A percentile compares a stretch with the other conserved stretches of the same genome.
Conservation (phyloP, 2,329 filamentous ascomycete species). For the Epichloe brachyelytri region DNA sequence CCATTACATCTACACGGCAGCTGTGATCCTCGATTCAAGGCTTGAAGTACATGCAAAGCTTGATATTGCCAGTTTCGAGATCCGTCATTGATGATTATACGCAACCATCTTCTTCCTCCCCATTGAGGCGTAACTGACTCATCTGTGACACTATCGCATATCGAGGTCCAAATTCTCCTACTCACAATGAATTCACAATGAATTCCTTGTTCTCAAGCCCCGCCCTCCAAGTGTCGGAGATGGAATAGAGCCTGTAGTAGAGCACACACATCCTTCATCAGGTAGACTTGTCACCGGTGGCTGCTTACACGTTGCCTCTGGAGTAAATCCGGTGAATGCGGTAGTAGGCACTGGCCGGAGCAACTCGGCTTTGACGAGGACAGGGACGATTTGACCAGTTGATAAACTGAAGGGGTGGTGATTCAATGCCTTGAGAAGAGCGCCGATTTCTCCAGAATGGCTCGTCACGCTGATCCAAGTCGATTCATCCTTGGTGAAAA, state of each 20-base stretch:
- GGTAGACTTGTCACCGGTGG: slow-evolving; percentile 31
- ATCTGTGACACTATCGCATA: too few species aligned
- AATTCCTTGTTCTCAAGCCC: background rate
- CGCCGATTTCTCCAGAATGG: slow-evolving; percentile 44
- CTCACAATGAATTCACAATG: too few species aligned
- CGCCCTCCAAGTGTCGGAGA: slow-evolving; percentile 1
- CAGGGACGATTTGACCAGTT: slow-evolving; percentile 58
- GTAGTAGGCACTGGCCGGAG: slow-evolving; percentile 17
- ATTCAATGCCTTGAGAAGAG: slow-evolving; percentile 40
- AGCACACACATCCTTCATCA: slow-evolving; percentile 29
- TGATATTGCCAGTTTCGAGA: too few species aligned
- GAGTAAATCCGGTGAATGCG: slow-evolving; percentile 21
- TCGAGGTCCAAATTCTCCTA: too few species aligned
- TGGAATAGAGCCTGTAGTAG: slow-evolving; percentile 6
- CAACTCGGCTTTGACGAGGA: slow-evolving; percentile 48
- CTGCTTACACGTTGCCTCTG: slow-evolving; percentile 29
- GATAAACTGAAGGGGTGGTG: slow-evolving; percentile 48
- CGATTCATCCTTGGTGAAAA: slow-evolving; percentile 38
- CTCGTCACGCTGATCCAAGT: slow-evolving; percentile 48
- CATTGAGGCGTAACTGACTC: too few species aligned
- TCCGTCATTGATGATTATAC: too few species aligned
- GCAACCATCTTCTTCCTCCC: too few species aligned
- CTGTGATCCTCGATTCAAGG: background rate
- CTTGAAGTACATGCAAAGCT: background rate
- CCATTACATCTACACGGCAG: too few species aligned